phyloP scores from a whole-genome alignment of 768 basidiomycete species.

The Kwoniella europaea region DNA sequence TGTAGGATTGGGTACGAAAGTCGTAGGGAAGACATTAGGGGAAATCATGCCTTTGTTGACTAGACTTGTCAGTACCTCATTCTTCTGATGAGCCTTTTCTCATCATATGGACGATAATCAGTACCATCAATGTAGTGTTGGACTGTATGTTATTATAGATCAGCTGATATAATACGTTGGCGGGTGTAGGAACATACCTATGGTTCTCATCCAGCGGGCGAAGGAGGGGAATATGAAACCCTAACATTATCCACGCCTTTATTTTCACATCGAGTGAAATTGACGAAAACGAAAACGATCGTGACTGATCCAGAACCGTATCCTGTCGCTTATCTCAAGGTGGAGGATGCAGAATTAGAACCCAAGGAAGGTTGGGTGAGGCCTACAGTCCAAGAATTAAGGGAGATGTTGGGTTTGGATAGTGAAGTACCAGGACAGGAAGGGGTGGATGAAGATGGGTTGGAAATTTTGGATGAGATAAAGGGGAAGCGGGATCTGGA shows the following conservation, averaged over 20 bases:
- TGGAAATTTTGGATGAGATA: constrained; percentile 27
- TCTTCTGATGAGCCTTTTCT: too few relatives aligned
- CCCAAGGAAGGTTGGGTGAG: constrained; percentile 61
- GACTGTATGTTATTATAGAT: neutral
- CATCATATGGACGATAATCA: too few relatives aligned
- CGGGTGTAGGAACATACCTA: constrained; percentile 71
- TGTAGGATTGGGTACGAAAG: constrained; percentile 76
- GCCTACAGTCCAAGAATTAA: constrained; percentile 39
- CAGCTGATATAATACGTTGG: neutral
- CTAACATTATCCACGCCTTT: constrained; percentile 87
- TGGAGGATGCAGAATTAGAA: constrained; percentile 71
- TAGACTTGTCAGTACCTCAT: constrained; percentile 66
- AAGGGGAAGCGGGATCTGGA: neutral
- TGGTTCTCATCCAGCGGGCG: constrained; percentile 92
- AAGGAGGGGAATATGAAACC: constrained; percentile 97
- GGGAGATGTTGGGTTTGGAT: constrained; percentile 47
- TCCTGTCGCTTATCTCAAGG: constrained; percentile 86
- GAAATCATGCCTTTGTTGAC: constrained; percentile 75
- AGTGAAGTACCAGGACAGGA: constrained; percentile 14
- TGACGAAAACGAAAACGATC: constrained; percentile 74
- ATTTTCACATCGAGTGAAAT: constrained; percentile 74
- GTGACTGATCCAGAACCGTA: constrained; percentile 67
- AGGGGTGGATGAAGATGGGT: constrained; percentile 61
- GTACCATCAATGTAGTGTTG: too few relatives aligned
- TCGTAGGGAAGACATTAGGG: constrained; percentile 76